These are phyloP conservation scores for Diplodia seriata DNA, from an alignment of 2,329 filamentous ascomycete species.

Conservation along the genomic window DNA sequence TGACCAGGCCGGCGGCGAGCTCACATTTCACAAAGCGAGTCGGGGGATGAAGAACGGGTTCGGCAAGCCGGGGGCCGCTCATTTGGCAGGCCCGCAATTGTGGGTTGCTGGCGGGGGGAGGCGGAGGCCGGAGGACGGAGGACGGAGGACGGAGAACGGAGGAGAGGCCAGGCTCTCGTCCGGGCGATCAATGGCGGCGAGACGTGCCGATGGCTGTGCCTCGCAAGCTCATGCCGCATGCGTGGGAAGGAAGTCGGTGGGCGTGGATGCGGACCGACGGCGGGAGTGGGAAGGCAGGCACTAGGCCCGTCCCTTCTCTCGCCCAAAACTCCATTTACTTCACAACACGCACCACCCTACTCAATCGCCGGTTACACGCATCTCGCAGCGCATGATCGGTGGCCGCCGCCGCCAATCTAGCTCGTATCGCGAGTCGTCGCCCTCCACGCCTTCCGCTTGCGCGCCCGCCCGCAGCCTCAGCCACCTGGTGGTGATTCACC, in stretches of 20 bases:
- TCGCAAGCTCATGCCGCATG: constrained; percentile 3
- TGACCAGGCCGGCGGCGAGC: neutral
- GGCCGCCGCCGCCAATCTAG: neutral
- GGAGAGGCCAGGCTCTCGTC: constrained; percentile 16
- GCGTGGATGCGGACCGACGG: neutral
- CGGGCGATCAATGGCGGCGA: constrained; percentile 15
- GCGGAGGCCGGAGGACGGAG: neutral
- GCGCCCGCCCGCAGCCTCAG: constrained; percentile 15
- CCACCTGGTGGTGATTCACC: constrained; percentile 17
- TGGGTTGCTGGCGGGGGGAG: neutral
- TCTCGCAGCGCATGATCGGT: constrained; percentile 26
- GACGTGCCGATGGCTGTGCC: constrained; percentile 6
- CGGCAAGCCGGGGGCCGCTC: neutral
- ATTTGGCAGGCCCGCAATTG: constrained; percentile 5
- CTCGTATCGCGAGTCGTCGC: constrained; percentile 1
- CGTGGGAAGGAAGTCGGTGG: neutral
- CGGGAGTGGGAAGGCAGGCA: too few species aligned
- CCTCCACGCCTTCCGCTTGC: constrained; percentile 3
- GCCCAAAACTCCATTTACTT: neutral
- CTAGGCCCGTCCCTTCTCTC: neutral
- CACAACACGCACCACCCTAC: neutral
- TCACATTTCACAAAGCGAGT: neutral
- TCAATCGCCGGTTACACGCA: constrained; percentile 21
- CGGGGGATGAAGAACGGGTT: neutral
- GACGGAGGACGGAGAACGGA: neutral